Evolutionary conservation across 306 rosid species (phyloP).

Genomic region (Castanopsis chinensis): DNA sequence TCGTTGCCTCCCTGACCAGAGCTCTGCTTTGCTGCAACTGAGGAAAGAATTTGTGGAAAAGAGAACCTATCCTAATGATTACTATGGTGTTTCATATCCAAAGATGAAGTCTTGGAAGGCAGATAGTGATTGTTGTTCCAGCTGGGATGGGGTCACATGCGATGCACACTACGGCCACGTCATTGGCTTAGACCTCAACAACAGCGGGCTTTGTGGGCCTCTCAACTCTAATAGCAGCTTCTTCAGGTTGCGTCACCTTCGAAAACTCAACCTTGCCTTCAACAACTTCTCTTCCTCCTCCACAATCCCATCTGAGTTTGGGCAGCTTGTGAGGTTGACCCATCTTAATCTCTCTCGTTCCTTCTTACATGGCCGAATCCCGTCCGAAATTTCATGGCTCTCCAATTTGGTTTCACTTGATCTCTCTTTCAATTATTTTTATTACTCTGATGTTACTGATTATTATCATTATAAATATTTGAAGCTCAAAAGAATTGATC

Average conservation of each 20-base stretch:
- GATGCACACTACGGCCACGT: not conserved
- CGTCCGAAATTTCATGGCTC: not conserved
- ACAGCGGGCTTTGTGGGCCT: not conserved
- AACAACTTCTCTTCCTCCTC: constrained; percentile 12
- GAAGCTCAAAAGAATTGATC: too few species aligned
- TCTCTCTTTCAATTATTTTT: too few species aligned
- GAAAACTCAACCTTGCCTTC: constrained; percentile 12
- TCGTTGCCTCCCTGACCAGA: too few species aligned
- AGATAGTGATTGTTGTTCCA: constrained; percentile 4
- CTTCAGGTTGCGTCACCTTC: constrained; percentile 15
- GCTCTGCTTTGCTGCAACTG: too few species aligned
- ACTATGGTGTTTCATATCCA: not conserved
- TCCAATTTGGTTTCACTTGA: not conserved
- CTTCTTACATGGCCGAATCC: too few species aligned
- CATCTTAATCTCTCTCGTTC: constrained; percentile 1
- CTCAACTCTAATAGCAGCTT: constrained; percentile 18
- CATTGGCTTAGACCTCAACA: constrained; percentile 17
- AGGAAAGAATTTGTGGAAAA: too few species aligned
- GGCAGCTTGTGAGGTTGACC: constrained; percentile 4
- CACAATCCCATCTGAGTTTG: not conserved
- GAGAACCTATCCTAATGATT: too few species aligned
- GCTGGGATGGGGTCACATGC: constrained; percentile 17
- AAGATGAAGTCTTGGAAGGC: constrained; percentile 23
- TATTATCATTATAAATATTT: too few species aligned
- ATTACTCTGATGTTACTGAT: too few species aligned